Evolutionary conservation across 805 yeast genomes (phyloP).

Genomic region (Schwanniomyces occidentalis): DNA sequence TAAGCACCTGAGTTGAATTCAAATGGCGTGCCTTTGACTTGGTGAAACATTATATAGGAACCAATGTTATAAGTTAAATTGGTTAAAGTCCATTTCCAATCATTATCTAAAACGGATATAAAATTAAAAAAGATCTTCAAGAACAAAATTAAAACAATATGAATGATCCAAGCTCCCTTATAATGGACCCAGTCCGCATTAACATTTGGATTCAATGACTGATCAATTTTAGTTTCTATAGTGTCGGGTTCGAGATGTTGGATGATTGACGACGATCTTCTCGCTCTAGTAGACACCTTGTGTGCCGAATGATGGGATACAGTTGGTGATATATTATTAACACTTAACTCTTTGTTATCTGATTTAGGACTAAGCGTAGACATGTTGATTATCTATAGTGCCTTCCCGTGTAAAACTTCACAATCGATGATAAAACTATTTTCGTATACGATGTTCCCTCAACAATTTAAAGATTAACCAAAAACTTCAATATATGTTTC

Average conservation of each 20-base stretch:
- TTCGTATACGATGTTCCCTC: no score
- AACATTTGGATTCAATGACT: conserved; percentile 81
- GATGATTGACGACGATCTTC: conserved; percentile 85
- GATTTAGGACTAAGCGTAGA: conserved; percentile 4
- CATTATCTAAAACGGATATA: conserved; percentile 76
- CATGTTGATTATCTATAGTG: conserved; percentile 1
- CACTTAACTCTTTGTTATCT: conserved; percentile 4
- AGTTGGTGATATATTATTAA: conserved; percentile 21
- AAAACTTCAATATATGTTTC: no score
- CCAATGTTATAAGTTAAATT: conserved; percentile 89
- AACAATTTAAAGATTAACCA: no score
- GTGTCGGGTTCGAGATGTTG: conserved; percentile 94
- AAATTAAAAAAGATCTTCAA: conserved; percentile 77
- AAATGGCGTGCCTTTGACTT: conserved; percentile 93
- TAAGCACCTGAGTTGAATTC: conserved; percentile 96
- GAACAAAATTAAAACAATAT: conserved; percentile 75
- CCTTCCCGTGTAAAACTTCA: no score
- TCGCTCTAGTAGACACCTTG: conserved; percentile 28
- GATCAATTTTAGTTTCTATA: conserved; percentile 89
- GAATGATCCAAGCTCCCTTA: conserved; percentile 96
- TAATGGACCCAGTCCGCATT: conserved; percentile 96
- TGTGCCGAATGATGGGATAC: conserved; percentile 26
- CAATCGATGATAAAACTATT: no score
- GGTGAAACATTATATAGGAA: conserved; percentile 93
- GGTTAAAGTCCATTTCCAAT: conserved; percentile 92